These are phyloP conservation scores for Oldenlandia corymbosa DNA, from an alignment of 257 asterid genomes.

Conservation along the genomic window DNA sequence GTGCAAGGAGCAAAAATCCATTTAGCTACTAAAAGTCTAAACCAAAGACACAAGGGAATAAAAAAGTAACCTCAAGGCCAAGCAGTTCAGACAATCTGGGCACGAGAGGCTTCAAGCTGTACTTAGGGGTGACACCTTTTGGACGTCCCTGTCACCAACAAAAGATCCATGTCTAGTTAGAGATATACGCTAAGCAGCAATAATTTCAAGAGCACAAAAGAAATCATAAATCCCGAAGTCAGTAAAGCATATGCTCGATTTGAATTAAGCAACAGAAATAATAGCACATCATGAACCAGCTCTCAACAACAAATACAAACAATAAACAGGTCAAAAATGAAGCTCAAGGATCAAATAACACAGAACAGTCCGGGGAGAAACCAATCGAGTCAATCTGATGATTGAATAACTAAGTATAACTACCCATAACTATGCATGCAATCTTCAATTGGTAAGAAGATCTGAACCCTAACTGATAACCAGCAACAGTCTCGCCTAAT, in stretches of 20 bases:
- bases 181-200: conserved; percentile 1
- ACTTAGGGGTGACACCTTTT: conserved; percentile 89
- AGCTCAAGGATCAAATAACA: too few relatives aligned
- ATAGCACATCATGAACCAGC: neutral
- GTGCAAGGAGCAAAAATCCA: too few relatives aligned
- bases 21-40: neutral
- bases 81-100: conserved; percentile 78
- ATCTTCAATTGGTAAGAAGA: neutral
- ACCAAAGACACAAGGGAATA: neutral
- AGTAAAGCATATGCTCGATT: too few relatives aligned
- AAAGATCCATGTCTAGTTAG: neutral
- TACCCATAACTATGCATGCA: too few relatives aligned
- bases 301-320: too few relatives aligned
- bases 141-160: conserved; percentile 71
- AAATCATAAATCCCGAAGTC: too few relatives aligned
- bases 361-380: too few relatives aligned
- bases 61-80: conserved; percentile 49
- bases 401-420: neutral
- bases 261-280: too few relatives aligned
- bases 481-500: too few relatives aligned
- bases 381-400: too few relatives aligned
- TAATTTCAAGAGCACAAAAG: too few relatives aligned
- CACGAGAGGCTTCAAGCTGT: conserved; percentile 89
- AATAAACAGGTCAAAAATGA: too few relatives aligned
- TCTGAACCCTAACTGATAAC: neutral